Conservation (phyloP, 345 rosid genomes). For the thale cress (Arabidopsis thaliana) region TAIR10.1 NC_003076.8:5827001-5827500, state of each 20-base stretch:
- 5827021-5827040: slow-evolving; percentile 26
- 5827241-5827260: slow-evolving; percentile 29
- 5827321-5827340: slow-evolving; percentile 30
- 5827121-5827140: slow-evolving; percentile 10
- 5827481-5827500: slow-evolving; percentile 25
- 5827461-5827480: slow-evolving; percentile 47
- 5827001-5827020: slow-evolving; percentile 10
- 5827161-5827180: slow-evolving; percentile 13
- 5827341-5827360: slow-evolving; percentile 26
- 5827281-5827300: slow-evolving; percentile 15
- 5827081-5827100: slow-evolving; percentile 28
- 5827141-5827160: not conserved
- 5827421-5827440: slow-evolving; percentile 14
- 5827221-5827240: slow-evolving; percentile 15
- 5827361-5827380: slow-evolving; percentile 23
- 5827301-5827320: slow-evolving; percentile 40
- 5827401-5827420: slow-evolving; percentile 41
- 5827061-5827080: slow-evolving; percentile 35
- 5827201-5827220: slow-evolving; percentile 25
- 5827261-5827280: slow-evolving; percentile 14
- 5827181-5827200: not conserved
- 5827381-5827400: slow-evolving; percentile 28
- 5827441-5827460: slow-evolving; percentile 37
- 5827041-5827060: slow-evolving; percentile 11
- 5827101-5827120: slow-evolving; percentile 2